A percentile compares a stretch with the other conserved stretches of the same genome.
phyloP scores from a whole-genome alignment of 2,329 filamentous ascomycete species.

The Balansia obtecta region DNA sequence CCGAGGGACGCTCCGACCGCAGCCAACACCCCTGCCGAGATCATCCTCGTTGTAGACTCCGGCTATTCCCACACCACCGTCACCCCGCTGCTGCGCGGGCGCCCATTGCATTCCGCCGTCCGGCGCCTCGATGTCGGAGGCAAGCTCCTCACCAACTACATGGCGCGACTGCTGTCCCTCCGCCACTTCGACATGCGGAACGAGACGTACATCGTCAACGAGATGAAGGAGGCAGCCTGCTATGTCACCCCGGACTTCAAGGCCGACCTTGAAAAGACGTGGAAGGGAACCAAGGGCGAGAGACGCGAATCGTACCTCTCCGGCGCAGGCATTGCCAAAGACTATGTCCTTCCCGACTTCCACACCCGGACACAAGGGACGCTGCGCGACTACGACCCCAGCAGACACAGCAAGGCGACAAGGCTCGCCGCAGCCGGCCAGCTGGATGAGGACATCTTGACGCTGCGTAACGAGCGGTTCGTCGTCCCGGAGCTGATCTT shows the following conservation, averaged over 20 bases:
- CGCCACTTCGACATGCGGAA: slow-evolving; percentile 94
- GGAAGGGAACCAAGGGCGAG: slow-evolving; percentile 62
- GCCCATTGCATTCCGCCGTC: slow-evolving; percentile 67
- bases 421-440: slow-evolving; percentile 32
- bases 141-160: slow-evolving; percentile 84
- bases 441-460: slow-evolving; percentile 61
- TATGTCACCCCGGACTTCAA: slow-evolving; percentile 72
- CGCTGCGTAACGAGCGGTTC: slow-evolving; percentile 86
- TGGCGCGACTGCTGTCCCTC: slow-evolving; percentile 79
- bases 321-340: slow-evolving; percentile 58
- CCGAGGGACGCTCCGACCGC: slow-evolving; percentile 32
- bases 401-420: slow-evolving; percentile 39
- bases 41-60: slow-evolving; percentile 78
- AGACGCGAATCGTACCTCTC: slow-evolving; percentile 34
- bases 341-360: slow-evolving; percentile 85
- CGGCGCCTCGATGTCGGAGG: slow-evolving; percentile 83
- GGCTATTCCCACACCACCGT: slow-evolving; percentile 90
- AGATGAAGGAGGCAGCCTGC: slow-evolving; percentile 86
- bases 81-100: slow-evolving; percentile 72
- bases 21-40: slow-evolving; percentile 51
- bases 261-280: slow-evolving; percentile 65
- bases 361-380: slow-evolving; percentile 50
- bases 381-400: slow-evolving; percentile 65
- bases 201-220: slow-evolving; percentile 85
- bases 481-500: slow-evolving; percentile 83